These are phyloP conservation scores for Drechslerella coelobrocha DNA, from an alignment of 2,329 filamentous ascomycete genomes.

Conservation along the genomic window DNA sequence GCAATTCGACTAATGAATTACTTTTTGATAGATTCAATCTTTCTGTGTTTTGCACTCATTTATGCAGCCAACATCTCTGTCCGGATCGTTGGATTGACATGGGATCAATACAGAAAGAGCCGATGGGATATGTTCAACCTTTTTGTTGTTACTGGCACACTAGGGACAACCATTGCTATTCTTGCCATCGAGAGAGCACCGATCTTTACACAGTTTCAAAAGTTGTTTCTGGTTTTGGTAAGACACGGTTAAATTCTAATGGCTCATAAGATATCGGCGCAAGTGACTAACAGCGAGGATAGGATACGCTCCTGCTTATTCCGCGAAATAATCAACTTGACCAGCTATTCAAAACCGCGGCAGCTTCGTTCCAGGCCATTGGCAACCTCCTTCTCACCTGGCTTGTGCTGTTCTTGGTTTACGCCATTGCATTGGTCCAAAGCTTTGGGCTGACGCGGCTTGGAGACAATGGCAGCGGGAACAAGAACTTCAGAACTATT, in stretches of 20 bases:
- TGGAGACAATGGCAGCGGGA: constrained; percentile 72
- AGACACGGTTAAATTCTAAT: constrained; percentile 36
- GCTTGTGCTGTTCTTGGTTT: constrained; percentile 96
- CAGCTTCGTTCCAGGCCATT: constrained; percentile 88
- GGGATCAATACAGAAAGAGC: constrained; percentile 87
- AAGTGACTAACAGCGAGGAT: not conserved
- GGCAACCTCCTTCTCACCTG: constrained; percentile 92
- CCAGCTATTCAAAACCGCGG: constrained; percentile 97
- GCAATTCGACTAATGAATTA: not conserved
- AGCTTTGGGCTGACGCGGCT: constrained; percentile 95
- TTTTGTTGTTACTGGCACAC: constrained; percentile 77
- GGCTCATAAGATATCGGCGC: not conserved
- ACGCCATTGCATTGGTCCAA: constrained; percentile 94
- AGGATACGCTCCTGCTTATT: constrained; percentile 66
- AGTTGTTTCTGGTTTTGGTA: constrained; percentile 82
- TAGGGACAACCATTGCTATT: constrained; percentile 80
- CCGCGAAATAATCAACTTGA: constrained; percentile 96
- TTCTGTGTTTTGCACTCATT: constrained; percentile 79
- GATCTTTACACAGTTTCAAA: constrained; percentile 81
- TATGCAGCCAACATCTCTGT: constrained; percentile 84
- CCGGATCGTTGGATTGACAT: constrained; percentile 85
- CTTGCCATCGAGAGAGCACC: constrained; percentile 67
- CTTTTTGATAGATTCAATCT: constrained; percentile 62
- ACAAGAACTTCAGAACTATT: constrained; percentile 91
- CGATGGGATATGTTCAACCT: constrained; percentile 95